Evolutionary conservation across 1,284 basidiomycete species (phyloP).

Genomic region (Ganoderma sp.): DNA sequence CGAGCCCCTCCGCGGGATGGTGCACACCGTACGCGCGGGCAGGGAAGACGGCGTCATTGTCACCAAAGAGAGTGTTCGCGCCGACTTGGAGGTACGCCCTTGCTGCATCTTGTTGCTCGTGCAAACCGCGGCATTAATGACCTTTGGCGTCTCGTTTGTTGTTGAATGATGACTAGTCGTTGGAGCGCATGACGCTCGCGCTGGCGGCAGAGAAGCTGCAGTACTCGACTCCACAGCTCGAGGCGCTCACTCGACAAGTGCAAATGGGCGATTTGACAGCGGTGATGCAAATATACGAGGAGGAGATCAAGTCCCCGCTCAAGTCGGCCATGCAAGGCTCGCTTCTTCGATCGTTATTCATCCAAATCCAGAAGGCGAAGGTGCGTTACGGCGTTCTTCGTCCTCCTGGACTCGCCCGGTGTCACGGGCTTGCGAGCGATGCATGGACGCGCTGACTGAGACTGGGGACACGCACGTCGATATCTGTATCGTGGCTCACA

Average conservation of each 20-base stretch:
- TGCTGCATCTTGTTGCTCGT: constrained; percentile 2
- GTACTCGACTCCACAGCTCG: constrained; percentile 67
- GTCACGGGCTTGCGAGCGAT: background rate
- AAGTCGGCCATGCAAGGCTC: constrained; percentile 84
- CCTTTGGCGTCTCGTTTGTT: background rate
- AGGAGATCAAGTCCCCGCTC: constrained; percentile 88
- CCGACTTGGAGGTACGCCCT: constrained; percentile 75
- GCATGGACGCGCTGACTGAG: constrained; percentile 3
- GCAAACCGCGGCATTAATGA: background rate
- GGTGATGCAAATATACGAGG: constrained; percentile 89
- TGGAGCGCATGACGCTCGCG: constrained; percentile 92
- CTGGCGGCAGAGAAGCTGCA: constrained; percentile 83
- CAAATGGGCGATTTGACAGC: constrained; percentile 86
- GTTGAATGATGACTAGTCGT: constrained; percentile 56
- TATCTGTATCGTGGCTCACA: constrained; percentile 40
- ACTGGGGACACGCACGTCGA: background rate
- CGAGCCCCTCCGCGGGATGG: constrained; percentile 83
- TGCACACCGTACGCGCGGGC: constrained; percentile 84
- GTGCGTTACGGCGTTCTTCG: constrained; percentile 47
- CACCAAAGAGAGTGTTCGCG: constrained; percentile 75
- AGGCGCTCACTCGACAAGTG: constrained; percentile 69
- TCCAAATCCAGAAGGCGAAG: constrained; percentile 98
- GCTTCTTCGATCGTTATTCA: constrained; percentile 85
- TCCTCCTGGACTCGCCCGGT: background rate
- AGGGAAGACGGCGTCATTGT: constrained; percentile 77